Conservation (phyloP, 2,329 filamentous ascomycete species). For the Nemania abortiva region DNA sequence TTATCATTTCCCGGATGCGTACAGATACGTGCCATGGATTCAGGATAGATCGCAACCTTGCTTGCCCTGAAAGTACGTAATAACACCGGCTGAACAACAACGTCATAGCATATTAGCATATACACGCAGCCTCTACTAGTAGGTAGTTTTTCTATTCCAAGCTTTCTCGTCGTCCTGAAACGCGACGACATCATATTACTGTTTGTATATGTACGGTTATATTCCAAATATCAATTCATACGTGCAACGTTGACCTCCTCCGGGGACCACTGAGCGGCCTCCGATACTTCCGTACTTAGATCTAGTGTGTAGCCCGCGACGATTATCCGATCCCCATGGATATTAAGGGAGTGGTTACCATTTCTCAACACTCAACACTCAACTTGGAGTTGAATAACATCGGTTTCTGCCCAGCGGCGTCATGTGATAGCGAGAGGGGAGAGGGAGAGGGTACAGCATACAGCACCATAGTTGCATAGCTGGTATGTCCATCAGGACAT, state of each 20-base stretch:
- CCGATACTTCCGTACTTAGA: background rate
- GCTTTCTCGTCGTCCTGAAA: background rate
- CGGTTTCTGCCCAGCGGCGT: too few species aligned
- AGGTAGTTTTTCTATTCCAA: background rate
- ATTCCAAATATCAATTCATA: constrained; percentile 26
- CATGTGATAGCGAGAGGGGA: too few species aligned
- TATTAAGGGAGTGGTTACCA: too few species aligned
- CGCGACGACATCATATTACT: background rate
- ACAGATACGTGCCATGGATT: too few species aligned
- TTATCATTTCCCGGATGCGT: background rate
- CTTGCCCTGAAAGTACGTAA: too few species aligned
- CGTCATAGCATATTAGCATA: background rate
- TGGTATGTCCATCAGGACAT: too few species aligned
- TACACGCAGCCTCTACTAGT: background rate
- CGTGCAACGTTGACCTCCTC: background rate
- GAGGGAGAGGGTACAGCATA: too few species aligned
- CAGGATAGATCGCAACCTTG: too few species aligned
- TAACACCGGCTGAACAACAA: background rate
- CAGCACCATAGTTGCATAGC: too few species aligned
- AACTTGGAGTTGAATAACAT: too few species aligned
- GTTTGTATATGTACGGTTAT: background rate
- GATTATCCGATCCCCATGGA: too few species aligned
- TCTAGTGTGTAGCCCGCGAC: background rate
- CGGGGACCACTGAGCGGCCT: background rate
- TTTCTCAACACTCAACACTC: too few species aligned